Evolutionary conservation across 108 stramenopile genomes (phyloP).

Genomic region (Cyclotella choctawhatcheeana): DNA sequence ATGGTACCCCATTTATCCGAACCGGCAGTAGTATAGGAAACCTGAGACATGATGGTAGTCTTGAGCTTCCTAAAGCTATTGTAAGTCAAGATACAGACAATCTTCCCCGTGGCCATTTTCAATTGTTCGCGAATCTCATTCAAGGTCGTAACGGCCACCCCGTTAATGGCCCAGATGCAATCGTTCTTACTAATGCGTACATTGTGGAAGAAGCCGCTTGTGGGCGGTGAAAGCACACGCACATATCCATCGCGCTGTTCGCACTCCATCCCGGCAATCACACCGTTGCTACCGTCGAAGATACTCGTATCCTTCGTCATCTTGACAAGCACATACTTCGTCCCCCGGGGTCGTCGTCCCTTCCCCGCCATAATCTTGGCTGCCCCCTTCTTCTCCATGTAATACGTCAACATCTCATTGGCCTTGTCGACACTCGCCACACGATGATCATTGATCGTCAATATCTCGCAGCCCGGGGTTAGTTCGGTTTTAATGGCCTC

Average conservation of each 20-base stretch:
- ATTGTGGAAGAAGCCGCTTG: constrained; percentile 22
- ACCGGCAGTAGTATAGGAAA: constrained; percentile 11
- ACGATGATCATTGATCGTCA: constrained; percentile 32
- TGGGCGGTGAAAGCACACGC: not conserved
- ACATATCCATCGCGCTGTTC: constrained; percentile 18
- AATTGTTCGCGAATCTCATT: constrained; percentile 16
- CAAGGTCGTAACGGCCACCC: constrained; percentile 12
- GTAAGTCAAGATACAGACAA: constrained; percentile 37
- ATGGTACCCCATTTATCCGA: constrained; percentile 6
- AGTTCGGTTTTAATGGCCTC: constrained; percentile 4
- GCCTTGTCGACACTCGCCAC: not conserved
- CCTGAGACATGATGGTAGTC: constrained; percentile 52
- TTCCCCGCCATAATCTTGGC: constrained; percentile 1
- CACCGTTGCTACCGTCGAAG: not conserved
- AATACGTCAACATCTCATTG: constrained; percentile 21
- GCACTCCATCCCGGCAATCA: constrained; percentile 25
- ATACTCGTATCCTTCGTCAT: constrained; percentile 1
- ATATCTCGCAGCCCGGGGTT: constrained; percentile 25
- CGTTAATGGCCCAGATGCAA: constrained; percentile 34
- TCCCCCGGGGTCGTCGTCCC: constrained; percentile 18
- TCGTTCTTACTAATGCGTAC: constrained; percentile 19
- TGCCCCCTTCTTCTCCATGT: constrained; percentile 19
- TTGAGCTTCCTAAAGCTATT: constrained; percentile 53
- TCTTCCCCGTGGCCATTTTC: constrained; percentile 1
- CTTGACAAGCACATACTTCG: constrained; percentile 26